phyloP scores from a whole-genome alignment of 1,284 basidiomycete genomes.

The Leccinum fallax region DNA sequence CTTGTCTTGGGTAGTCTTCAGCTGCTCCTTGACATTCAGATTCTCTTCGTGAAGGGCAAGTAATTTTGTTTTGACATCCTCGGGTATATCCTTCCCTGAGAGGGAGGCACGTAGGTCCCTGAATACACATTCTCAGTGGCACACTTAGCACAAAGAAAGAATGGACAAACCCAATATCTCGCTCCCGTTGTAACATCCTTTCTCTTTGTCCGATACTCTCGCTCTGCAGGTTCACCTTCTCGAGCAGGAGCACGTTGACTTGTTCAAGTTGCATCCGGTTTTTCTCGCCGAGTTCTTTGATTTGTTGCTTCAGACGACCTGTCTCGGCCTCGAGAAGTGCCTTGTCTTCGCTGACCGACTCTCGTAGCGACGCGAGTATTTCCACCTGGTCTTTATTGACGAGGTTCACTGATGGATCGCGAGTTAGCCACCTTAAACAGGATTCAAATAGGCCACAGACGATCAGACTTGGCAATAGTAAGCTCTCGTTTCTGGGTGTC shows the following conservation, averaged over 20 bases:
- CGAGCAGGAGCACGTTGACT: conserved; percentile 82
- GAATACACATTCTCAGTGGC: neutral
- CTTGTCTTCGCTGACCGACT: conserved; percentile 89
- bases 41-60: conserved; percentile 80
- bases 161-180: conserved; percentile 68
- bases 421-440: conserved; percentile 1
- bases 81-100: conserved; percentile 74
- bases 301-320: conserved; percentile 63
- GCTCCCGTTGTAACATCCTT: conserved; percentile 78
- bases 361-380: conserved; percentile 79
- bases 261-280: conserved; percentile 92
- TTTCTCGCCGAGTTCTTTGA: conserved; percentile 79
- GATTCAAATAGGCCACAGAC: conserved; percentile 48
- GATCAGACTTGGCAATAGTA: conserved; percentile 83
- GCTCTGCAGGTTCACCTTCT: conserved; percentile 90
- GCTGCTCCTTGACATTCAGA: conserved; percentile 67
- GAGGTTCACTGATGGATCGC: conserved; percentile 60
- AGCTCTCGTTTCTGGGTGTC: conserved; percentile 72
- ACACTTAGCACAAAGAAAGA: neutral
- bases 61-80: conserved; percentile 79
- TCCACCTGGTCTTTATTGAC: conserved; percentile 87
- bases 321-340: conserved; percentile 71
- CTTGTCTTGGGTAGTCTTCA: conserved; percentile 77
- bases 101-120: conserved; percentile 77
- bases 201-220: conserved; percentile 87